phyloP scores from a whole-genome alignment of 306 rosid species.

The Rosa rugosa region DNA sequence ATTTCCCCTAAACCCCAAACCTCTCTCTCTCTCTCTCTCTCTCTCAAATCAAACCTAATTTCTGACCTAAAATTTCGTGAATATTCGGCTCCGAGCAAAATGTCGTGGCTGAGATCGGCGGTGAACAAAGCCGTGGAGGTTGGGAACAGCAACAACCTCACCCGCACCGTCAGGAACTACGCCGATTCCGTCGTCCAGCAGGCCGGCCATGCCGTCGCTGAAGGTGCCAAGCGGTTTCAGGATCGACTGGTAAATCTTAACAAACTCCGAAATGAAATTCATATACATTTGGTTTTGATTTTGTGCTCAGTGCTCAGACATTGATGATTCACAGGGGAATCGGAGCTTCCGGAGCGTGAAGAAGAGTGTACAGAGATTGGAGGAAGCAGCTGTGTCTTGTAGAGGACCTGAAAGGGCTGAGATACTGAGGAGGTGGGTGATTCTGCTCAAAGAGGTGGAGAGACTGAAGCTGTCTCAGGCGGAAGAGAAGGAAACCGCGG shows the following conservation, averaged over 20 bases:
- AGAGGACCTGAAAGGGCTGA: conserved; percentile 74
- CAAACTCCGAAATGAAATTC: not conserved
- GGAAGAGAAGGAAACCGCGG: conserved; percentile 56
- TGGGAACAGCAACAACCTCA: conserved; percentile 88
- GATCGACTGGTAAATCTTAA: conserved; percentile 72
- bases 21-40: not conserved
- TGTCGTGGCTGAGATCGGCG: conserved; percentile 95
- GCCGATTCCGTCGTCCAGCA: conserved; percentile 98
- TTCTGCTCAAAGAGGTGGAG: conserved; percentile 74
- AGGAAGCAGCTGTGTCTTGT: conserved; percentile 79
- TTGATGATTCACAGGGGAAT: conserved; percentile 43
- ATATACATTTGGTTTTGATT: not conserved
- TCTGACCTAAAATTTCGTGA: not conserved
- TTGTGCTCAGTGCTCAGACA: not conserved
- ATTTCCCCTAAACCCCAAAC: conserved; percentile 19
- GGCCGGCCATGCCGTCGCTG: conserved; percentile 96
- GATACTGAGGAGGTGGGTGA: conserved; percentile 84
- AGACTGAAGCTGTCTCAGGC: conserved; percentile 46
- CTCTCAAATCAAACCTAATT: not conserved
- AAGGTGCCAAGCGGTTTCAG: conserved; percentile 89
- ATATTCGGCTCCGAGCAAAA: conserved; percentile 23
- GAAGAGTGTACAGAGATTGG: conserved; percentile 74
- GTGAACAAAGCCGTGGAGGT: conserved; percentile 94
- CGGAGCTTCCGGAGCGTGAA: conserved; percentile 66
- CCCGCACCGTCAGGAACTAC: conserved; percentile 90